phyloP scores from a whole-genome alignment of 2,329 filamentous ascomycete species.

The Pseudogymnoascus sp. region DNA sequence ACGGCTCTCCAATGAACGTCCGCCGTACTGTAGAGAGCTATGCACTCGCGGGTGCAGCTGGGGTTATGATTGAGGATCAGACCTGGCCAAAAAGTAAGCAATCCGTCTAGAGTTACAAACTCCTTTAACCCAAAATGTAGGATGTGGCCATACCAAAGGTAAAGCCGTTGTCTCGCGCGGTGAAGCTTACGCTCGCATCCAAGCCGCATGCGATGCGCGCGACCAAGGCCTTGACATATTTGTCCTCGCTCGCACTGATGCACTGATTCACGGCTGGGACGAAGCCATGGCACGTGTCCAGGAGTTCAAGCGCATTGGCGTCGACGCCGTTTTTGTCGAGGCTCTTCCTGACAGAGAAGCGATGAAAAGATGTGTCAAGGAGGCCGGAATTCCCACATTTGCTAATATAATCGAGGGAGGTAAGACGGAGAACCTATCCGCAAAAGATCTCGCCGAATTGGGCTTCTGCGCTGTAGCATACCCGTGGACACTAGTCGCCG shows the following conservation, averaged over 20 bases:
- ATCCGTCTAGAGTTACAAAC: background rate
- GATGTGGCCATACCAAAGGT: conserved; percentile 38
- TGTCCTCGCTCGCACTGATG: conserved; percentile 37
- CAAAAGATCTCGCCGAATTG: conserved; percentile 30
- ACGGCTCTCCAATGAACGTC: conserved; percentile 40
- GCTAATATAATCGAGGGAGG: conserved; percentile 38
- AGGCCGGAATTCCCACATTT: conserved; percentile 32
- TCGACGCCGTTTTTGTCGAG: conserved; percentile 38
- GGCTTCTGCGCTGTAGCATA: conserved; percentile 32
- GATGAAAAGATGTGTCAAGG: conserved; percentile 32
- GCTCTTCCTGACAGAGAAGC: conserved; percentile 35
- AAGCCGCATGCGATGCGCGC: conserved; percentile 38
- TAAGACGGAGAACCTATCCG: conserved; percentile 33
- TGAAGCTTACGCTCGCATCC: conserved; percentile 38
- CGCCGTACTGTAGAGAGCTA: conserved; percentile 36
- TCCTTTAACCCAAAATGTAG: conserved; percentile 17
- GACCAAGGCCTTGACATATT: conserved; percentile 38
- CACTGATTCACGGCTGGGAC: conserved; percentile 34
- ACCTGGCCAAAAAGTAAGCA: conserved; percentile 39
- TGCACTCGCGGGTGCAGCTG: conserved; percentile 26
- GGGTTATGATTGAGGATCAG: conserved; percentile 38
- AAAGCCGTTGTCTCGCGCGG: conserved; percentile 37
- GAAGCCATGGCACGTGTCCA: conserved; percentile 35
- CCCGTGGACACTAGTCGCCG: conserved; percentile 33
- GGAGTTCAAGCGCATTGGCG: conserved; percentile 35